phyloP scores from a whole-genome alignment of 192 early-diverging fungal species.

The Gryganskiella cystojenkinii region DNA sequence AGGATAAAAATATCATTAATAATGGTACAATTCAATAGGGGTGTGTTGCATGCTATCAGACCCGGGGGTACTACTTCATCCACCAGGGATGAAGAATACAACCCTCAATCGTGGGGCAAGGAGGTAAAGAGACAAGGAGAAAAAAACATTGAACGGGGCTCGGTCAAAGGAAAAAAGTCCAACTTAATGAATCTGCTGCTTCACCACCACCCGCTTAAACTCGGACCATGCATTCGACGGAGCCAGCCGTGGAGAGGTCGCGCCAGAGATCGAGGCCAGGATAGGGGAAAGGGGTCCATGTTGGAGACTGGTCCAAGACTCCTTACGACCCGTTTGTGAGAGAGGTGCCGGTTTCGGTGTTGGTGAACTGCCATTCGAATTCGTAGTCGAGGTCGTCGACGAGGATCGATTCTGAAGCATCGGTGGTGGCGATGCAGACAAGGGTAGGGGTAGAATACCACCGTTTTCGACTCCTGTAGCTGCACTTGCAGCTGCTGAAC shows the following conservation, averaged over 20 bases:
- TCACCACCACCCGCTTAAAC: slow-evolving; percentile 49
- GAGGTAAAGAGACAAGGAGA: too few relatives aligned
- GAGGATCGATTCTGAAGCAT: not conserved
- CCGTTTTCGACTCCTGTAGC: not conserved
- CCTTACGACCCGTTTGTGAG: slow-evolving; percentile 20
- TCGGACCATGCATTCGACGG: slow-evolving; percentile 53
- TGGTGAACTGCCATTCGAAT: not conserved
- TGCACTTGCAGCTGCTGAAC: slow-evolving; percentile 1
- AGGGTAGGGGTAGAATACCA: not conserved
- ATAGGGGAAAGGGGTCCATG: slow-evolving; percentile 48
- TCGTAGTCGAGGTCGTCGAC: not conserved
- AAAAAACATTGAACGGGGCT: too few relatives aligned
- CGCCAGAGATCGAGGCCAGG: slow-evolving; percentile 38
- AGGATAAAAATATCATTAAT: too few relatives aligned
- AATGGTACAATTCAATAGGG: too few relatives aligned
- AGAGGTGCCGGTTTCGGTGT: slow-evolving; percentile 14
- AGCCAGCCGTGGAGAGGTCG: slow-evolving; percentile 34
- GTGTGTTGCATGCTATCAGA: too few relatives aligned
- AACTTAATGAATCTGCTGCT: slow-evolving; percentile 17
- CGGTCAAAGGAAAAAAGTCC: not conserved
- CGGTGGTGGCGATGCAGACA: slow-evolving; percentile 15
- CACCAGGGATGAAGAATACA: too few relatives aligned
- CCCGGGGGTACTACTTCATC: too few relatives aligned
- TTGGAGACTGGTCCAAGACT: slow-evolving; percentile 43
- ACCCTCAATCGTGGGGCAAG: too few relatives aligned